Evolutionary conservation across 2,329 filamentous ascomycete species (phyloP).

Genomic region (Metarhizium brunneum): DNA sequence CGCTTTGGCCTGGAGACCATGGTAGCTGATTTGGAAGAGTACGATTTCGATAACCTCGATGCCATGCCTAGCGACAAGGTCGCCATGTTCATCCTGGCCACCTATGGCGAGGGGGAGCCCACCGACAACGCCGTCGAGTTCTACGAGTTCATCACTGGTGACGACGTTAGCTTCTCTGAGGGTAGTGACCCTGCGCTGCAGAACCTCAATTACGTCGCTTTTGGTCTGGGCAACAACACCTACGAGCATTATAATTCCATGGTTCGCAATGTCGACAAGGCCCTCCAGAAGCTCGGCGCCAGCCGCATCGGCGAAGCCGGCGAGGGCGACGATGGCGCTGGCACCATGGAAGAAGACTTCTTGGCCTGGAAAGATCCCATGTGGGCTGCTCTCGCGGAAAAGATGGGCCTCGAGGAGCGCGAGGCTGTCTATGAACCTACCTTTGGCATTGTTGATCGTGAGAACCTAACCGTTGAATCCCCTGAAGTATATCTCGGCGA

Average conservation of each 20-base stretch:
- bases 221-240: conserved; percentile 97
- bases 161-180: conserved; percentile 74
- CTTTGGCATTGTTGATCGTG: conserved; percentile 71
- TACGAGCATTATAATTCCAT: conserved; percentile 99
- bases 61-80: conserved; percentile 82
- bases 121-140: conserved; percentile 99
- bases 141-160: conserved; percentile 85
- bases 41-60: conserved; percentile 92
- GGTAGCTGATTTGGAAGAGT: conserved; percentile 96
- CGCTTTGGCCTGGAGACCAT: conserved; percentile 95
- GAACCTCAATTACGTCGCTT: conserved; percentile 87
- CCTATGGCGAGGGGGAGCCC: conserved; percentile 95
- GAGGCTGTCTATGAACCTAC: conserved; percentile 93
- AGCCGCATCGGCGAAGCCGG: conserved; percentile 78
- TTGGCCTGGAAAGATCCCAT: conserved; percentile 98
- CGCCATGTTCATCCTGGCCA: conserved; percentile 90
- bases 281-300: conserved; percentile 73
- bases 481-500: conserved; percentile 88
- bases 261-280: conserved; percentile 84
- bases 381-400: conserved; percentile 77
- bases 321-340: conserved; percentile 94
- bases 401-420: conserved; percentile 86
- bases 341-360: conserved; percentile 99
- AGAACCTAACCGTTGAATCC: conserved; percentile 64
- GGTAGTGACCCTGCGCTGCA: conserved; percentile 62